A percentile compares a stretch with the other conserved stretches of the same genome.
Conservation (phyloP, 1,139 yeast species). For the Scheffersomyces parashehatae region DNA sequence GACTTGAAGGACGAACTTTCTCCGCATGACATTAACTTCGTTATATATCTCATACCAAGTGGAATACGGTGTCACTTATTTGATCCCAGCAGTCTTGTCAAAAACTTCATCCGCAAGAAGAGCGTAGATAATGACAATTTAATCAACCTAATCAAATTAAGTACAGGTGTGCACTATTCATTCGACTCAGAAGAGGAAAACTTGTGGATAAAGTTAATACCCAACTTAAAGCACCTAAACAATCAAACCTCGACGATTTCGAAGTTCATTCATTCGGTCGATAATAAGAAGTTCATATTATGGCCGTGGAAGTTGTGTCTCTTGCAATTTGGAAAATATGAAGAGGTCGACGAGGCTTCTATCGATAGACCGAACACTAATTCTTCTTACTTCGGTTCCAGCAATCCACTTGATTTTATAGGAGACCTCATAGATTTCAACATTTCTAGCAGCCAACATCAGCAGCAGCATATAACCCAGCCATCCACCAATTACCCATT, state of each 20-base stretch:
- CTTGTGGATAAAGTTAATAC: slow-evolving; percentile 66
- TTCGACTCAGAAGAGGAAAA: slow-evolving; percentile 14
- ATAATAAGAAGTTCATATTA: slow-evolving; percentile 56
- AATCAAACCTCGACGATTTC: slow-evolving; percentile 68
- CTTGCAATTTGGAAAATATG: slow-evolving; percentile 46
- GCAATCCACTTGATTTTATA: slow-evolving; percentile 36
- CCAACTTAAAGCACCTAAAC: slow-evolving; percentile 66
- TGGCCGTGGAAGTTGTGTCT: slow-evolving; percentile 75
- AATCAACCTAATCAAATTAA: slow-evolving; percentile 46
- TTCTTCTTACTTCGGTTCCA: neutral
- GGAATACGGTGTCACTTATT: slow-evolving; percentile 68
- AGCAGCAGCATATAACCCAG: slow-evolving; percentile 4
- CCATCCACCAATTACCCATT: slow-evolving; percentile 15
- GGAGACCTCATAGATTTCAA: slow-evolving; percentile 40
- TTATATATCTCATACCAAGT: slow-evolving; percentile 70
- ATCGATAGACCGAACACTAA: neutral
- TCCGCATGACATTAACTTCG: slow-evolving; percentile 26
- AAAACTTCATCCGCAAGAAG: slow-evolving; percentile 31
- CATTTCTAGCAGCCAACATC: slow-evolving; percentile 22
- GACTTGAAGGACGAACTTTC: slow-evolving; percentile 7
- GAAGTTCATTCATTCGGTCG: slow-evolving; percentile 50
- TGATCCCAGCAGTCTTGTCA: slow-evolving; percentile 50
- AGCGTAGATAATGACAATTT: slow-evolving; percentile 32
- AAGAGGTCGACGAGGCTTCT: slow-evolving; percentile 2
- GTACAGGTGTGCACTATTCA: slow-evolving; percentile 51